Percentiles rank a stretch among this genome's conserved stretches.
Evolutionary conservation across 805 yeast genomes (phyloP).

Genomic region (Nakazawaea ishiwadae): DNA sequence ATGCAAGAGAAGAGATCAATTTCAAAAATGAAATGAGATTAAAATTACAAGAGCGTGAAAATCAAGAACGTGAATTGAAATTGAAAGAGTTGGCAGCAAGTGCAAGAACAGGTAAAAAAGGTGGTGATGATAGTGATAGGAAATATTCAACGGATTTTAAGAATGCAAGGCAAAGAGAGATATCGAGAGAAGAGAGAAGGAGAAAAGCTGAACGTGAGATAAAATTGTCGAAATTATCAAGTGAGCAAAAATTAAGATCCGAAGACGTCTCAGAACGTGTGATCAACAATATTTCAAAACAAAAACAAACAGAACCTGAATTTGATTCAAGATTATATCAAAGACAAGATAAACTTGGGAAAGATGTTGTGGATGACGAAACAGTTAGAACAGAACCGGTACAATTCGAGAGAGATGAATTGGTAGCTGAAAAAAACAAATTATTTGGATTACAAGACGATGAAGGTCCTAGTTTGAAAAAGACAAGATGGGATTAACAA

Average conservation of each 20-base stretch:
- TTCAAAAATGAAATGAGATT: slow-evolving; percentile 45
- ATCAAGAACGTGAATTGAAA: slow-evolving; percentile 44
- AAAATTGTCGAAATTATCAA: slow-evolving; percentile 37
- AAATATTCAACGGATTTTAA: slow-evolving; percentile 12
- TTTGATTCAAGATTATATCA: slow-evolving; percentile 59
- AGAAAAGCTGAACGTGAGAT: slow-evolving; percentile 44
- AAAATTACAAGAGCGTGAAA: slow-evolving; percentile 45
- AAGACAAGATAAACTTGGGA: slow-evolving; percentile 35
- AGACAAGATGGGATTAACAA: background rate
- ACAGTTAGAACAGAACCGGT: slow-evolving; percentile 35
- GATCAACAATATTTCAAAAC: slow-evolving; percentile 9
- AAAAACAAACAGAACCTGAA: slow-evolving; percentile 30
- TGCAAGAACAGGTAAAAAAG: slow-evolving; percentile 23
- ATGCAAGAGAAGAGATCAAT: slow-evolving; percentile 53
- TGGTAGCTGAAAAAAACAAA: slow-evolving; percentile 13
- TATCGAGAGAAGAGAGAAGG: slow-evolving; percentile 38
- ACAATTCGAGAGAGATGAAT: slow-evolving; percentile 31
- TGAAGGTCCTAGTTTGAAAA: background rate
- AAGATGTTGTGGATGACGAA: slow-evolving; percentile 10
- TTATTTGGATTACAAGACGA: background rate
- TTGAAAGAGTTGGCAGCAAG: slow-evolving; percentile 44
- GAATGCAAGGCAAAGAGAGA: slow-evolving; percentile 30
- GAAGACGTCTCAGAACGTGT: slow-evolving; percentile 53
- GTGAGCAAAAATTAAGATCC: slow-evolving; percentile 36
- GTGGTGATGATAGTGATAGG: slow-evolving; percentile 12